Conservation (phyloP, 345 rosid genomes). For the Corchorus olitorius region DNA sequence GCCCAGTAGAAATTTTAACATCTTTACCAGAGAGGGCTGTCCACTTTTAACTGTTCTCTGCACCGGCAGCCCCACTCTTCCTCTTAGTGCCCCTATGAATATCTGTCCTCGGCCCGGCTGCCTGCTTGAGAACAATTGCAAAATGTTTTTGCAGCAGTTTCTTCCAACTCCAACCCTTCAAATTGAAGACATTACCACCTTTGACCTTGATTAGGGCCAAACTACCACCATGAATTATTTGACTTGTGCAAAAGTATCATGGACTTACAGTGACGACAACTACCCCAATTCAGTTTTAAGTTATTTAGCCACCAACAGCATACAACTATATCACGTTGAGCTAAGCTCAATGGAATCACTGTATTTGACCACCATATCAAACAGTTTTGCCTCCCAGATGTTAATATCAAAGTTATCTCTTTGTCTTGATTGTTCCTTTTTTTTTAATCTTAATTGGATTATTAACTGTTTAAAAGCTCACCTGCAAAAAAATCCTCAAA, state of each 20-base stretch:
- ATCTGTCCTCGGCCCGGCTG: not conserved
- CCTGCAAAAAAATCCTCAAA: not conserved
- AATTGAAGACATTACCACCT: not conserved
- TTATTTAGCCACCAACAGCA: not conserved
- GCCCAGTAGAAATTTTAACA: not conserved
- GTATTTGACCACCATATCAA: not conserved
- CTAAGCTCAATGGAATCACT: not conserved
- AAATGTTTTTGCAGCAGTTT: not conserved
- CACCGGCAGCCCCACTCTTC: not conserved
- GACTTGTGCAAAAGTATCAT: not conserved
- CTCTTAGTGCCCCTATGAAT: not conserved
- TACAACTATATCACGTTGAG: not conserved
- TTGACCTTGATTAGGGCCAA: conserved; percentile 1
- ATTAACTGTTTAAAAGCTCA: not conserved
- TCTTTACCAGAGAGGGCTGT: not conserved
- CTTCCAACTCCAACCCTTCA: conserved; percentile 1
- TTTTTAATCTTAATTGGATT: not conserved
- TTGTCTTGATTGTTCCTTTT: not conserved
- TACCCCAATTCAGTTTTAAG: not conserved
- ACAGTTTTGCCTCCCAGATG: not conserved
- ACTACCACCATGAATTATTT: conserved; percentile 3
- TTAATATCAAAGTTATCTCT: conserved; percentile 4
- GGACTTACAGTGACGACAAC: not conserved
- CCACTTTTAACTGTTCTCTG: conserved; percentile 7
- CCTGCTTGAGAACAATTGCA: not conserved